Evolutionary conservation across 257 asterid genomes (phyloP).

Genomic region (Echium plantagineum): DNA sequence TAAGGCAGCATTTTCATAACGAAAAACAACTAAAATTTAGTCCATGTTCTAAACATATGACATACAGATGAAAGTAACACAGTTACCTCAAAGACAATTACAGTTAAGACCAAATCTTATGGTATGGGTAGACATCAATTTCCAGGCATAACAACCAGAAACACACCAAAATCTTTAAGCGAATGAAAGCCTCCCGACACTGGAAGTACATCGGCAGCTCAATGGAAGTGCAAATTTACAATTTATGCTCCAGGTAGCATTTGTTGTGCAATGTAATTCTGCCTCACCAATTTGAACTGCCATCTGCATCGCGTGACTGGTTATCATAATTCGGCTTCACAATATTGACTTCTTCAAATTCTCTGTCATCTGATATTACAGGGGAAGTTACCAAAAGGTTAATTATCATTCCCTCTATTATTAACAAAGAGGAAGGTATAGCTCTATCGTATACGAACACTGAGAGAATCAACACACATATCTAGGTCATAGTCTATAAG

Average conservation of each 20-base stretch:
- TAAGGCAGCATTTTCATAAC: no score
- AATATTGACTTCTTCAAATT: slow-evolving; percentile 62
- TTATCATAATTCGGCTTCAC: slow-evolving; percentile 36
- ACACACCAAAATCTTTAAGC: neutral
- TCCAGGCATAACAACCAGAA: neutral
- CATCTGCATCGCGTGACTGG: slow-evolving; percentile 44
- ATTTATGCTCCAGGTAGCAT: neutral
- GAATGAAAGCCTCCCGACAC: neutral
- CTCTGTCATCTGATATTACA: slow-evolving; percentile 41
- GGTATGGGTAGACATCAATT: neutral
- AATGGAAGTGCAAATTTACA: neutral
- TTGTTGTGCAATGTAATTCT: neutral
- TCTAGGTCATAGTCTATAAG: neutral
- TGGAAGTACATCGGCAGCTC: neutral
- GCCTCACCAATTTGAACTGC: slow-evolving; percentile 33
- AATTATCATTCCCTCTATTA: neutral
- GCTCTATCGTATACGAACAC: no score
- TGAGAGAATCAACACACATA: no score
- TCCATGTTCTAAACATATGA: no score
- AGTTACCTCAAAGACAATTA: neutral
- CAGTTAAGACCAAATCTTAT: neutral
- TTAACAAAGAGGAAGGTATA: neutral
- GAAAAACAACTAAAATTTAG: neutral
- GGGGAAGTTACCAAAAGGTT: neutral
- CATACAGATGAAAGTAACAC: neutral